Evolutionary conservation across 2,329 filamentous ascomycete species (phyloP).

Genomic region (Albifimbria verrucaria): DNA sequence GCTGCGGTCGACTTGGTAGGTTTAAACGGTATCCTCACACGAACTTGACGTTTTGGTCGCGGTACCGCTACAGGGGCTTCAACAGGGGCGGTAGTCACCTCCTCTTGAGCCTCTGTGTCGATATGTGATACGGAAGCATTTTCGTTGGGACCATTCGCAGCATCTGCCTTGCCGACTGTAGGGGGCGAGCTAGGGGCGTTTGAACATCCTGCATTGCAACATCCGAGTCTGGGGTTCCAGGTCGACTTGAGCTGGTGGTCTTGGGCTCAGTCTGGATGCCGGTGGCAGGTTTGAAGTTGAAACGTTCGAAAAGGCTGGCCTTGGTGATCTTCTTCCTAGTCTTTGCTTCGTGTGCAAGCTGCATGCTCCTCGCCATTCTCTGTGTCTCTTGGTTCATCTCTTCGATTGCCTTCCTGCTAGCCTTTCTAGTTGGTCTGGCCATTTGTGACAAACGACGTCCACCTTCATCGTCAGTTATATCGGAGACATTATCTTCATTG

Average conservation of each 20-base stretch:
- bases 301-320: conserved; percentile 75
- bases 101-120: conserved; percentile 43
- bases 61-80: conserved; percentile 17
- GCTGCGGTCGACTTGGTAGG: conserved; percentile 34
- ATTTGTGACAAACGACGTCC: conserved; percentile 67
- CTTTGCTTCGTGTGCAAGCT: conserved; percentile 83
- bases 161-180: conserved; percentile 5
- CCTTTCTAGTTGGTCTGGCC: conserved; percentile 71
- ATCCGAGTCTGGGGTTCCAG: conserved; percentile 50
- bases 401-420: conserved; percentile 90
- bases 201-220: conserved; percentile 48
- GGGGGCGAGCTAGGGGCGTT: conserved; percentile 74
- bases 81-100: conserved; percentile 39
- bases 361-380: conserved; percentile 83
- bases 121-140: conserved; percentile 22
- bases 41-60: conserved; percentile 41
- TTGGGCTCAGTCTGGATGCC: conserved; percentile 27
- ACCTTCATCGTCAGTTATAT: conserved; percentile 59
- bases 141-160: neutral
- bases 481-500: conserved; percentile 44
- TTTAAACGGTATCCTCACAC: conserved; percentile 44
- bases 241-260: conserved; percentile 54
- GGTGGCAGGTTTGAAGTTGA: conserved; percentile 64
- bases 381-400: conserved; percentile 96
- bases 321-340: conserved; percentile 91